Conservation (phyloP, 2,329 filamentous ascomycete genomes). For the Scedosporium minutisporum region DNA sequence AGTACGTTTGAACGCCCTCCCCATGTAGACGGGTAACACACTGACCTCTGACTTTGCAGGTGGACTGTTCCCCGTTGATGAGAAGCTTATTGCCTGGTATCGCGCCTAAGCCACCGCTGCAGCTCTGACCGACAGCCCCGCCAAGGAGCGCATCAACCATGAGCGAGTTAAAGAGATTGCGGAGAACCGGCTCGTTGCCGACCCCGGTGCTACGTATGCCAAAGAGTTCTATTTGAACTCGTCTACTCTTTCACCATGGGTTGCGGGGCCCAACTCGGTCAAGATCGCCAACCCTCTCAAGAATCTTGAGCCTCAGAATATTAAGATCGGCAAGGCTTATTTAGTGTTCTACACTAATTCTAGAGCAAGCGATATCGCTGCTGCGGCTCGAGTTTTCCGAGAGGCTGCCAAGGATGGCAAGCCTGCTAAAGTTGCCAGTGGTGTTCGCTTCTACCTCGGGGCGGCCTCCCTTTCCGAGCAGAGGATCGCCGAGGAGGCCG, state of each 20-base stretch:
- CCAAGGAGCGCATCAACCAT: conserved; percentile 59
- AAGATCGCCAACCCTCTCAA: conserved; percentile 73
- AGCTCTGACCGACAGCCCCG: conserved; percentile 45
- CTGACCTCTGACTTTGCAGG: not conserved
- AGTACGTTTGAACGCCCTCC: conserved; percentile 12
- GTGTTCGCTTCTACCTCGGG: conserved; percentile 81
- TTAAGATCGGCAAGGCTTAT: conserved; percentile 70
- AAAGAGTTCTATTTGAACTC: conserved; percentile 77
- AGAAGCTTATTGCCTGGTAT: conserved; percentile 61
- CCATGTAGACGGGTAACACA: not conserved
- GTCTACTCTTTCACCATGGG: conserved; percentile 72
- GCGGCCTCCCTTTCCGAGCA: conserved; percentile 78
- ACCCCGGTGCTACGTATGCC: conserved; percentile 69
- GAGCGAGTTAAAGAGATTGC: conserved; percentile 63
- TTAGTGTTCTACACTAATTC: conserved; percentile 87
- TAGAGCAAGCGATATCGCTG: conserved; percentile 67
- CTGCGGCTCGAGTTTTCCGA: conserved; percentile 76
- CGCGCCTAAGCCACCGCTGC: conserved; percentile 64
- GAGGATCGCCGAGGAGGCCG: conserved; percentile 62
- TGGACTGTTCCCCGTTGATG: conserved; percentile 65
- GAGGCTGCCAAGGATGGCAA: conserved; percentile 59
- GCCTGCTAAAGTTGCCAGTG: conserved; percentile 59
- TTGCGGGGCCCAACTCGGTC: conserved; percentile 83
- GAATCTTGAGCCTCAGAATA: conserved; percentile 63
- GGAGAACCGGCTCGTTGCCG: conserved; percentile 55